Evolutionary conservation across 768 basidiomycete genomes (phyloP).

Genomic region (Tricholoma furcatifolium): DNA sequence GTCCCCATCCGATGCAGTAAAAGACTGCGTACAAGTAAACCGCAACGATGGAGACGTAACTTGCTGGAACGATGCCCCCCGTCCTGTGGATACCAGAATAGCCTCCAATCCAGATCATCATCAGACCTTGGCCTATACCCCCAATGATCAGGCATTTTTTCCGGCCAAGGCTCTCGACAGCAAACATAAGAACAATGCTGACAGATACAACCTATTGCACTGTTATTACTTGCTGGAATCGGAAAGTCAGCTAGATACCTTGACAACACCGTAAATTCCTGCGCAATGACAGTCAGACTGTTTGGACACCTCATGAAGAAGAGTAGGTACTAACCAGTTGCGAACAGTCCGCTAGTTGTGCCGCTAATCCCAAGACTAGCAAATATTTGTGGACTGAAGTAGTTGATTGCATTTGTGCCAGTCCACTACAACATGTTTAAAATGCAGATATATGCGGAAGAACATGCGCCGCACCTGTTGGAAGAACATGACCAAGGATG

Average conservation of each 20-base stretch:
- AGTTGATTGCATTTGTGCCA: conserved; percentile 55
- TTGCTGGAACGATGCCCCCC: conserved; percentile 30
- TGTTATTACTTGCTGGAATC: neutral
- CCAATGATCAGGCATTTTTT: conserved; percentile 49
- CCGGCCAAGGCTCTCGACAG: conserved; percentile 48
- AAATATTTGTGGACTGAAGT: conserved; percentile 54
- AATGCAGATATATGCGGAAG: neutral
- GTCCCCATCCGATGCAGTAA: conserved; percentile 43
- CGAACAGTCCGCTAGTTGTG: conserved; percentile 41
- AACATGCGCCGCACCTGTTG: conserved; percentile 24
- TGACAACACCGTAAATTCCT: conserved; percentile 35
- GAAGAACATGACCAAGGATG: conserved; percentile 46
- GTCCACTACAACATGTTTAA: conserved; percentile 37
- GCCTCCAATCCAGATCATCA: conserved; percentile 48
- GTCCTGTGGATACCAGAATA: conserved; percentile 36
- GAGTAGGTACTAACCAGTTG: conserved; percentile 37
- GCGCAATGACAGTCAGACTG: neutral
- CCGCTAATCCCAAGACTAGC: conserved; percentile 44
- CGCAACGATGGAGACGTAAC: conserved; percentile 43
- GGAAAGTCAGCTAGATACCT: conserved; percentile 17
- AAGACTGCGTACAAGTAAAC: conserved; percentile 48
- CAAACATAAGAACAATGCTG: conserved; percentile 37
- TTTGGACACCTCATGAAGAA: neutral
- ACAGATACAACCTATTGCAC: conserved; percentile 39
- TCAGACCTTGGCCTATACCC: conserved; percentile 45